Evolutionary conservation across 441 rosid species (phyloP).

Genomic region (Euphorbia corollata): DNA sequence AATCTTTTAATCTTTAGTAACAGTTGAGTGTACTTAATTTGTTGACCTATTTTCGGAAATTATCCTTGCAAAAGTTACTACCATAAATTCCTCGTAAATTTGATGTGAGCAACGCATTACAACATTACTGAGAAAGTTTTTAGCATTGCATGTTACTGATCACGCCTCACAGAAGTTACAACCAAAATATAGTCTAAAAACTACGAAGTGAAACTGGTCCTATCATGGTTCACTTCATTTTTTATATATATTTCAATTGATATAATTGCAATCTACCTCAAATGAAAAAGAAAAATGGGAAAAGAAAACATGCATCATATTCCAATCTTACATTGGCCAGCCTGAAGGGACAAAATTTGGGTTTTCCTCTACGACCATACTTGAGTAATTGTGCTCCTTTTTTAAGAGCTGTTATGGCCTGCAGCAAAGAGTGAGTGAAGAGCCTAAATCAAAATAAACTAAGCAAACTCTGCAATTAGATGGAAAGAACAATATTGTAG

Average conservation of each 20-base stretch:
- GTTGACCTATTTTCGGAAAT: not conserved
- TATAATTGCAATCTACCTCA: slow-evolving; percentile 7
- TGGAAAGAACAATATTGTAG: too few species aligned
- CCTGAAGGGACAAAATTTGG: slow-evolving; percentile 93
- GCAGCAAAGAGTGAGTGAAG: too few species aligned
- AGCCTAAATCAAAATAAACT: too few species aligned
- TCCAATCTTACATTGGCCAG: slow-evolving; percentile 73
- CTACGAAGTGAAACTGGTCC: too few species aligned
- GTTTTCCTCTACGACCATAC: slow-evolving; percentile 96
- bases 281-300: not conserved
- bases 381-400: slow-evolving; percentile 88
- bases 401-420: slow-evolving; percentile 73
- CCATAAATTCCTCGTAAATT: too few species aligned
- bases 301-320: not conserved
- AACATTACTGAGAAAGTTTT: too few species aligned
- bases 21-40: not conserved
- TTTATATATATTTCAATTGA: not conserved
- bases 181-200: too few species aligned
- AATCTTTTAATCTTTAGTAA: not conserved
- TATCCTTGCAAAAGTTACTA: too few species aligned
- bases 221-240: not conserved
- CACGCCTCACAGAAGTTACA: too few species aligned
- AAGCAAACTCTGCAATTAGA: too few species aligned
- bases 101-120: too few species aligned
- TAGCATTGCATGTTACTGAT: too few species aligned